Base-by-base conservation (phyloP, 1,284 basidiomycete genomes). In the Peniophora sp. region DNA sequence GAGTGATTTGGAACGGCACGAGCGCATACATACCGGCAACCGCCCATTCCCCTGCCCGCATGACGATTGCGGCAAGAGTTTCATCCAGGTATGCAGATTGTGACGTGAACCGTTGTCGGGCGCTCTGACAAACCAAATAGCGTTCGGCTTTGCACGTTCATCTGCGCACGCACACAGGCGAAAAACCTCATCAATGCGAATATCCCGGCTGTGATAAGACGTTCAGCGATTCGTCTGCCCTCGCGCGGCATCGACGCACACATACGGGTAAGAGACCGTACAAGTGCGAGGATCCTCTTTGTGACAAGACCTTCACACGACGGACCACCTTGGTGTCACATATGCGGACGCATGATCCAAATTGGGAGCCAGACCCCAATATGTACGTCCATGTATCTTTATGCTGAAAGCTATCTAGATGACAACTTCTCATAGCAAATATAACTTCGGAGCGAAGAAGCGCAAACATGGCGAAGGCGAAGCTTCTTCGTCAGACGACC, bases 1-100 rank as follows among this genome's bases (percentile, higher is more conserved):
- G 52, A 89, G 87, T 60, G 88, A 91, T 61, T 71, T 90, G 47
- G 74, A 76, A 37, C 79, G 88, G 39, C 90, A 94, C 63, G 85
- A 82, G 73, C 80, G 89, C 48, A 92, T 92, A 68, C 91, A 94
- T 62, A 92, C 91, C 0, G 92, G 91, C 24, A 91, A 94, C 65
- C 79, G 90, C 47, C 91, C 91, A 2, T 93, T 88, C 64, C 68
- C 79, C 15, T 90, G 87, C 56, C 70, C 72, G 32, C 77, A 88
- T 58, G 66, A 70, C 17, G 83, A 79, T 27, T 92, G 88, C 54
- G 86, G 86, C 46, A 92, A 91, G 71, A 85, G 85, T 2, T 92
- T 92, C 59, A 91, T 92, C 59, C 88, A 92, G 77, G 88, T 88
- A 66, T 45, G 48, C n/a, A 35, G 8, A 27, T 48, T 57, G 45